Conservation (phyloP, 495 filamentous ascomycete species). For the Oidiodendron maius region DNA sequence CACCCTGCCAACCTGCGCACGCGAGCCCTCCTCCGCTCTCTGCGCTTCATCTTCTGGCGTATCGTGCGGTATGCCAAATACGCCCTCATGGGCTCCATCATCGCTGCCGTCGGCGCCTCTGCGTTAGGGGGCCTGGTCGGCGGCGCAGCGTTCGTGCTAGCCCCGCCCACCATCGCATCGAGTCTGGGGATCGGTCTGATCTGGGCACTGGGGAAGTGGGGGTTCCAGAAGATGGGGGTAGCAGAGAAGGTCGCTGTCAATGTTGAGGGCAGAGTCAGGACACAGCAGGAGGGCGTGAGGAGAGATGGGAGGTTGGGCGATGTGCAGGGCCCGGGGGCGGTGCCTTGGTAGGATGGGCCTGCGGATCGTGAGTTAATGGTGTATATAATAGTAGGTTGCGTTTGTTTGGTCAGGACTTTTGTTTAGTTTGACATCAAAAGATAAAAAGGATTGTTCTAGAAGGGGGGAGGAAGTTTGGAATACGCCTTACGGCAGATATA, state of each 20-base stretch:
- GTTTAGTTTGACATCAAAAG: too few species aligned
- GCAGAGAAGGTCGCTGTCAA: conserved; percentile 18
- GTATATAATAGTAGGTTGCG: too few species aligned
- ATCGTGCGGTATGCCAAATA: conserved; percentile 34
- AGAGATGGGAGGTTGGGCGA: conserved; percentile 22
- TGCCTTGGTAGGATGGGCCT: conserved; percentile 20
- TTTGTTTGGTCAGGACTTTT: too few species aligned
- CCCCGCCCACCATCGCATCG: conserved; percentile 26
- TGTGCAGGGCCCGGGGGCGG: conserved; percentile 16
- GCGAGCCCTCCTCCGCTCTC: conserved; percentile 28
- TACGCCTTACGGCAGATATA: too few species aligned
- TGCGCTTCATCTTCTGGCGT: conserved; percentile 33
- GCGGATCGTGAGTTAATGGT: too few species aligned
- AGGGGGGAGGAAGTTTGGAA: too few species aligned
- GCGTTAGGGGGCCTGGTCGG: conserved; percentile 26
- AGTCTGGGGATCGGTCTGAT: conserved; percentile 23
- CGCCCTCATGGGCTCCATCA: conserved; percentile 19
- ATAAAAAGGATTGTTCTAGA: too few species aligned
- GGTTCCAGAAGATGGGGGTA: conserved; percentile 19
- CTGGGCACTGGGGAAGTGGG: conserved; percentile 23
- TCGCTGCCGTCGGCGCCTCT: conserved; percentile 26
- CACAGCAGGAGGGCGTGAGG: conserved; percentile 12
- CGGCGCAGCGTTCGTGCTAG: conserved; percentile 27
- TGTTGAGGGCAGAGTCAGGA: conserved; percentile 9
- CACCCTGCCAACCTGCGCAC: conserved; percentile 27